Conservation (phyloP, 1,284 basidiomycete genomes). For the Puccinia sorghi region DNA sequence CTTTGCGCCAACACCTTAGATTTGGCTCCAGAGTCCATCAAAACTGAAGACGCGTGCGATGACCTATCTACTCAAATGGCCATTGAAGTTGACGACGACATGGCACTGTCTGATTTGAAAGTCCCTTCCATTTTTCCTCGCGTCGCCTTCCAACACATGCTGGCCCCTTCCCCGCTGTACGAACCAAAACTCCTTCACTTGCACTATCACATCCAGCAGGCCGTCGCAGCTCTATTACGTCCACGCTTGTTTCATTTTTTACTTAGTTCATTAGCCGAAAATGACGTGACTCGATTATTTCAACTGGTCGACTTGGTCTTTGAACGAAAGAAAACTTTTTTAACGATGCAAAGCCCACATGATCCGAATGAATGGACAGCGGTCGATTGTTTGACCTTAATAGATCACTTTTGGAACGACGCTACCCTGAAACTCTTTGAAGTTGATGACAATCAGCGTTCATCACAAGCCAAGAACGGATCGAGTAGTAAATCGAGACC, state of each 20-base stretch:
- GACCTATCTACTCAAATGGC: slow-evolving; percentile 2
- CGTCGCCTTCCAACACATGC: slow-evolving; percentile 2
- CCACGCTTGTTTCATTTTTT: slow-evolving; percentile 19
- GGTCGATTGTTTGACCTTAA: slow-evolving; percentile 25
- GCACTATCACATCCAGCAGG: slow-evolving; percentile 27
- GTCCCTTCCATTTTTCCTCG: background rate
- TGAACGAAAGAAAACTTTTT: slow-evolving; percentile 1
- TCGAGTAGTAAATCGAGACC: slow-evolving; percentile 14
- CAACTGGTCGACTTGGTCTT: slow-evolving; percentile 11
- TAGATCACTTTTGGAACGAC: slow-evolving; percentile 42
- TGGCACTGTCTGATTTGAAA: slow-evolving; percentile 19
- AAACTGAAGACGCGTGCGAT: background rate
- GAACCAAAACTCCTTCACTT: slow-evolving; percentile 28
- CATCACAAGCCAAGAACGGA: background rate
- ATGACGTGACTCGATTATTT: slow-evolving; percentile 7
- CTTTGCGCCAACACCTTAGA: background rate
- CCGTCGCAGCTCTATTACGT: slow-evolving; percentile 24
- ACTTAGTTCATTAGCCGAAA: background rate
- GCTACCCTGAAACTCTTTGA: slow-evolving; percentile 22
- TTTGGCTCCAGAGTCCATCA: background rate
- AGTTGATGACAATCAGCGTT: slow-evolving; percentile 9
- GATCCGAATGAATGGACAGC: slow-evolving; percentile 30
- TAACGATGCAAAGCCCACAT: slow-evolving; percentile 13
- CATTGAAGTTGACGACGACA: slow-evolving; percentile 20
- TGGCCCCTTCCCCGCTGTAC: slow-evolving; percentile 15